These are phyloP conservation scores for Leptosphaerulina australis DNA, from an alignment of 2,329 filamentous ascomycete genomes.

Conservation along the genomic window DNA sequence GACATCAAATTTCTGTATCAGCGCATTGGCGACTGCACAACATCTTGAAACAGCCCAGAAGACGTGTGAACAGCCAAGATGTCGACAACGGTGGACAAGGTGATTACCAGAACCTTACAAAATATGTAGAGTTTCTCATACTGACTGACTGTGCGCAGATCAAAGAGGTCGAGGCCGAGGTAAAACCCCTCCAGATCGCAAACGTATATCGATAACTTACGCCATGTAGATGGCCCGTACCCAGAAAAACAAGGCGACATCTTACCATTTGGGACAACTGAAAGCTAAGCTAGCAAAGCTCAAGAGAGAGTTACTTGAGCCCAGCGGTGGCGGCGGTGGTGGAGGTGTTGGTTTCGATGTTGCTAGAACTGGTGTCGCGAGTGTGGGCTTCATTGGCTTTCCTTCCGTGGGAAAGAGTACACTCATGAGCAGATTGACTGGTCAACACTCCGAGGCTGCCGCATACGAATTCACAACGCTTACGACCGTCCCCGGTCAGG, in stretches of 20 bases:
- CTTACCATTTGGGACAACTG: slow-evolving; percentile 87
- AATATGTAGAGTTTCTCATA: neutral
- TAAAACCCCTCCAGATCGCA: slow-evolving; percentile 54
- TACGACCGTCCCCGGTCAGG: slow-evolving; percentile 95
- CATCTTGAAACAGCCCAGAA: slow-evolving; percentile 1
- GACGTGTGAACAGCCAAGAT: slow-evolving; percentile 56
- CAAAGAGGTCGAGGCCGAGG: slow-evolving; percentile 95
- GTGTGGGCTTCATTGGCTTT: slow-evolving; percentile 97
- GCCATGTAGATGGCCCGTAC: slow-evolving; percentile 81
- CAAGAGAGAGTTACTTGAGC: slow-evolving; percentile 92
- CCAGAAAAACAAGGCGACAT: slow-evolving; percentile 96
- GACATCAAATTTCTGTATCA: slow-evolving; percentile 43
- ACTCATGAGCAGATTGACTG: slow-evolving; percentile 91
- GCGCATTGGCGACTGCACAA: slow-evolving; percentile 13
- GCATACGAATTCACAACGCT: slow-evolving; percentile 99
- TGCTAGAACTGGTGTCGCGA: slow-evolving; percentile 94
- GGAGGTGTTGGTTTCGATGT: slow-evolving; percentile 95
- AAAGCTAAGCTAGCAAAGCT: slow-evolving; percentile 99
- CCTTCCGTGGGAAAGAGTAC: slow-evolving; percentile 99
- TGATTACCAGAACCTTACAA: slow-evolving; percentile 48
- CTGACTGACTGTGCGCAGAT: slow-evolving; percentile 64
- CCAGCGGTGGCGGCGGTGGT: slow-evolving; percentile 77
- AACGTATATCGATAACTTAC: slow-evolving; percentile 29
- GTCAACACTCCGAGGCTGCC: slow-evolving; percentile 94
- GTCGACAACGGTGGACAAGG: slow-evolving; percentile 98